Evolutionary conservation across 352 stramenopile species (phyloP), one percentile per base, ranked within the genome.

Genomic region (Pythium aquatile): DNA sequence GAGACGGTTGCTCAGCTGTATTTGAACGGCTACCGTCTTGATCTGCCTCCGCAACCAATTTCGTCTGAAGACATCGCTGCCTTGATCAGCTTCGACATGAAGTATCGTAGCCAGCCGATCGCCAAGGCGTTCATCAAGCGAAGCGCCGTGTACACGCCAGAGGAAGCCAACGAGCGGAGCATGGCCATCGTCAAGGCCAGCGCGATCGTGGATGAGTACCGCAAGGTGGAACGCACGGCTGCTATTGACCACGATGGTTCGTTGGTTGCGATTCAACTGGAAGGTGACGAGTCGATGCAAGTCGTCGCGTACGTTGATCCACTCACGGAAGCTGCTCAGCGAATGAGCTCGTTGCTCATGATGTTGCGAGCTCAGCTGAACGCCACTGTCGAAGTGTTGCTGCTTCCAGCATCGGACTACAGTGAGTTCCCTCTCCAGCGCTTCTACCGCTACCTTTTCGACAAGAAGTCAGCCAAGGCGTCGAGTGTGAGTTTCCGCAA

Each of bases 381-480:
- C 42, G 83, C 85, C 10, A 85, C 74, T 1, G 69, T 94, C 17
- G 85, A 93, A 52, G 46, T 94, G 20, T 68, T 94, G 26, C 39
- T 90, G 5, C 35, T 91, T 53, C 96, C 75, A 29, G 68, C 64
- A 0, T 74, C 75, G 11, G 83, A 97, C 56, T 85, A 97, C 57
- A 81, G 73, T 0, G 83, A 97, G 58, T 87, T 98, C 28, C 96
- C 96, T 16, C 69, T 98, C 5, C 84, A 97, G 71, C 87, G 85
- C 8, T 98, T 98, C 73, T 98, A 98, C 65, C 84, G 91, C 24
- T 98, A 97, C 59, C 66, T 93, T 8, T 94, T 94, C 37, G 76
- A 87, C 37, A 88, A 79, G 63, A 85, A 79, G 63, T 28, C 58
- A 10, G 78, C 75, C 16, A 63, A 73, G 33, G 57, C 68, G 42